Percentiles rank a stretch among this genome's conserved stretches.
phyloP scores from a whole-genome alignment of 768 basidiomycete species.

The Tricholoma matsutake region DNA sequence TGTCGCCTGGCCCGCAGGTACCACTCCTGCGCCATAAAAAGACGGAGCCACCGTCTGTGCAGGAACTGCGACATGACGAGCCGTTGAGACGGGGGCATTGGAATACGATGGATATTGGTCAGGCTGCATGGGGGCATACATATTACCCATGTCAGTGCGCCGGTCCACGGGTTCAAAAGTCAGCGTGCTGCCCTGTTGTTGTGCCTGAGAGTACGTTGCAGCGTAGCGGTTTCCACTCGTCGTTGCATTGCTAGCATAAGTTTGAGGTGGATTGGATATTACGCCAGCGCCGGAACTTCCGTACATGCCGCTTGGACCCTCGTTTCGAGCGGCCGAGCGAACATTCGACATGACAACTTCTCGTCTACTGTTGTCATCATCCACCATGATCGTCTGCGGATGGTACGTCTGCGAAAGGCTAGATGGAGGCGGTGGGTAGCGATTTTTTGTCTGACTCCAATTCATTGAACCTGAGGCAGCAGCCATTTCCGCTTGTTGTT shows the following conservation, averaged over 20 bases:
- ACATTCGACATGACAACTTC: constrained; percentile 84
- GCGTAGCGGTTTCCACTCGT: constrained; percentile 61
- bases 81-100: constrained; percentile 30
- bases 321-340: constrained; percentile 56
- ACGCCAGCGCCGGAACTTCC: constrained; percentile 43
- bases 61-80: constrained; percentile 48
- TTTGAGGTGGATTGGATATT: constrained; percentile 75
- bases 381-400: constrained; percentile 62
- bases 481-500: constrained; percentile 89
- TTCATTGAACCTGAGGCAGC: constrained; percentile 56
- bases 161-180: constrained; percentile 62
- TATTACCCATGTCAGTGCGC: constrained; percentile 59
- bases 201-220: constrained; percentile 48
- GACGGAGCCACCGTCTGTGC: constrained; percentile 55
- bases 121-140: constrained; percentile 83
- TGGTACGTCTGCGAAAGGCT: constrained; percentile 66
- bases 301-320: constrained; percentile 42
- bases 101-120: constrained; percentile 68
- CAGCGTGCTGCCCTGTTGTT: constrained; percentile 35
- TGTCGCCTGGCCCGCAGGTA: constrained; percentile 42
- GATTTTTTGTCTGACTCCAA: constrained; percentile 45
- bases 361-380: constrained; percentile 50
- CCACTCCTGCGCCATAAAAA: constrained; percentile 67
- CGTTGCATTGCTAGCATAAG: constrained; percentile 53
- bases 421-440: constrained; percentile 64